phyloP scores from a whole-genome alignment of 2,329 filamentous ascomycete genomes.

The Trichoderma sp. region DNA sequence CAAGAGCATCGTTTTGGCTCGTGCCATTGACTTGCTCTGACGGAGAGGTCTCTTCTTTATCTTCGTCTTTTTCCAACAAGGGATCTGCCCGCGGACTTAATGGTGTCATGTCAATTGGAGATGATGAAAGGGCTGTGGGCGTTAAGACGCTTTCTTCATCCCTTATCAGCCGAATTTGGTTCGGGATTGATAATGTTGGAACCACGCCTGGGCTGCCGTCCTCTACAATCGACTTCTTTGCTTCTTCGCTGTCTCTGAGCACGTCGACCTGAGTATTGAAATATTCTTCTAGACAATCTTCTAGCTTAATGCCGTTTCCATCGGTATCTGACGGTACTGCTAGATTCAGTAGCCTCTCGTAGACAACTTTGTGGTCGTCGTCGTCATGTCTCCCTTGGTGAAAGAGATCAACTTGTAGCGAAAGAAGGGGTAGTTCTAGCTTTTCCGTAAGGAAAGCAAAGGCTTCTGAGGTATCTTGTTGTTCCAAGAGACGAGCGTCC shows the following conservation, averaged over 20 bases:
- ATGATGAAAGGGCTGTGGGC: slow-evolving; percentile 42
- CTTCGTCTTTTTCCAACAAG: slow-evolving; percentile 2
- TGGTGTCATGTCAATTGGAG: slow-evolving; percentile 39
- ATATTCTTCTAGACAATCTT: slow-evolving; percentile 90
- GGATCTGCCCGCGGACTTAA: slow-evolving; percentile 25
- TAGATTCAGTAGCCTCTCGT: slow-evolving; percentile 87
- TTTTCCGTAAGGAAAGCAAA: slow-evolving; percentile 94
- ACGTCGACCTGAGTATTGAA: slow-evolving; percentile 96
- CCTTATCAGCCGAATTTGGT: slow-evolving; percentile 43
- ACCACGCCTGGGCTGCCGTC: slow-evolving; percentile 36
- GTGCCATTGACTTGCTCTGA: slow-evolving; percentile 16
- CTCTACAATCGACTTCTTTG: slow-evolving; percentile 49
- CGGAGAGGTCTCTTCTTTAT: background rate
- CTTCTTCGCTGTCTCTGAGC: slow-evolving; percentile 67
- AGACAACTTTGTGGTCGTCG: slow-evolving; percentile 93
- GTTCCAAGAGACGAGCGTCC: slow-evolving; percentile 74
- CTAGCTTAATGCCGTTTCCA: slow-evolving; percentile 73
- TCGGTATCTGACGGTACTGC: slow-evolving; percentile 80
- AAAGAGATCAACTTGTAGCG: slow-evolving; percentile 91
- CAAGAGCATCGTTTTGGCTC: background rate
- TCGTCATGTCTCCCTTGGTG: slow-evolving; percentile 84
- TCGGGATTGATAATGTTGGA: slow-evolving; percentile 37
- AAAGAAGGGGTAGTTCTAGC: slow-evolving; percentile 82
- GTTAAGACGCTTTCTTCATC: slow-evolving; percentile 39
- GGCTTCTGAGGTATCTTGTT: slow-evolving; percentile 95